A percentile compares a stretch with the other conserved stretches of the same genome.
Evolutionary conservation across 2,329 filamentous ascomycete species (phyloP).

Genomic region (Fusarium pseudonygamai): DNA sequence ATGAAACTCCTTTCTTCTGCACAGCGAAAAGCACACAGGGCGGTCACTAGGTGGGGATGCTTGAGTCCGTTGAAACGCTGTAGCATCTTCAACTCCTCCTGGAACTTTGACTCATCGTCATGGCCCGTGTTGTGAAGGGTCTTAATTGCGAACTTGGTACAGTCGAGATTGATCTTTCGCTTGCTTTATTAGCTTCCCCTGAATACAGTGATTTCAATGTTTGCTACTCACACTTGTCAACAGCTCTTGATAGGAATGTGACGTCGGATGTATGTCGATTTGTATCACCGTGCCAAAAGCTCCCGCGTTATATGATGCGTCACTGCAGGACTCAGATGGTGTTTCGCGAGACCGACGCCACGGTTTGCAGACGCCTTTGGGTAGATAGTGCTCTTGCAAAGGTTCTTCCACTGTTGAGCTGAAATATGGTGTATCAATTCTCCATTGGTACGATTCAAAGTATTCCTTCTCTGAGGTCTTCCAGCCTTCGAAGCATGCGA

Average conservation of each 20-base stretch:
- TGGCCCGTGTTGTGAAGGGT: not conserved
- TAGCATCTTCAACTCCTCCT: not conserved
- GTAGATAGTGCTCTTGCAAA: not conserved
- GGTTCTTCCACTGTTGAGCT: not conserved
- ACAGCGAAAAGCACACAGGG: not conserved
- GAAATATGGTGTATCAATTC: not conserved
- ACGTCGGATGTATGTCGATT: accelerated
- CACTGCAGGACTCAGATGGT: accelerated
- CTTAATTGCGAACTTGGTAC: not conserved
- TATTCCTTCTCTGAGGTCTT: not conserved
- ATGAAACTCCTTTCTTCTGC: not conserved
- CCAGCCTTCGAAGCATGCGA: not conserved
- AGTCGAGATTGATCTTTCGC: not conserved
- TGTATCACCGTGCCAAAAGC: not conserved
- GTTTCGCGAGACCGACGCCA: not conserved
- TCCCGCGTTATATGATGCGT: not conserved
- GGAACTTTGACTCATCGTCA: not conserved
- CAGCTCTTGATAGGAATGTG: not conserved
- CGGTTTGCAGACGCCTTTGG: not conserved
- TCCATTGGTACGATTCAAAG: not conserved
- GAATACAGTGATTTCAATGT: accelerated
- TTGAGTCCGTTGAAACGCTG: no score
- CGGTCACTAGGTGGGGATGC: no score
- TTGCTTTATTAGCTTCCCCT: not conserved
- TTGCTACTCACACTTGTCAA: not conserved